Base-by-base conservation (phyloP, 352 stramenopile species). In the Pythium rhizo-oryzae region DNA sequence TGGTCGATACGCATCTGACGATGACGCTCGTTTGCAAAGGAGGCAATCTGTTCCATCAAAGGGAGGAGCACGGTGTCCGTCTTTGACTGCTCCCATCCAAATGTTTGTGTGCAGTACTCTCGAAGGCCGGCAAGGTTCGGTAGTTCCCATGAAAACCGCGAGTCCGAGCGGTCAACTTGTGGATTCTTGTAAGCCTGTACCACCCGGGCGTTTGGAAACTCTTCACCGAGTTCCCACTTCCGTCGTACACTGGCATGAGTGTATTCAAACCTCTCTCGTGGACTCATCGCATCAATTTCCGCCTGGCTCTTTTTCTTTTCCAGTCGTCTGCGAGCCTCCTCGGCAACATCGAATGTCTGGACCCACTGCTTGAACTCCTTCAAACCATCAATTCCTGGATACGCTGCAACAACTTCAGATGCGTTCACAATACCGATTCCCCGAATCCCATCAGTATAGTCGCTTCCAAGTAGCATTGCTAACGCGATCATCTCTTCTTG, bases 31-130 rank as follows among this genome's bases (percentile, higher is more conserved):
- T 69, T 69, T 51, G 77, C 62, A 33, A 55, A 65, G 37, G 74
- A 81, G 5, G 76, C 77, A 25, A 87, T 85, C 30, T 81, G 67
- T 54, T 91, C 75, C 70, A 90, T 76, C 18, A 99, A 82, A 12
- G 97, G 97, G n/a, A 93, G 69, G 30, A 99, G 58, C 24, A 97
- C 76, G 13, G 81, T 75, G 69, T 98, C 87, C 30, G 90, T 97
- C 77, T 98, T 97, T 12, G 86, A 78, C 35, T 89, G 61, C n/a
- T 97, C 80, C 97, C 97, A 99, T 6, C 96, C 97, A 58, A 99
- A 93, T 8, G 87, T 92, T 53, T 91, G 71, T 3, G 77, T 81
- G 23, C 95, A 99, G 66, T 97, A 98, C 19, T 76, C 64, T 39
- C 94, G 78, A 59, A 99, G 68, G 1, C 75, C 82, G 4, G 90